Conservation (phyloP, 148 eudicot genomes). For the Agrostemma githago region DNA sequence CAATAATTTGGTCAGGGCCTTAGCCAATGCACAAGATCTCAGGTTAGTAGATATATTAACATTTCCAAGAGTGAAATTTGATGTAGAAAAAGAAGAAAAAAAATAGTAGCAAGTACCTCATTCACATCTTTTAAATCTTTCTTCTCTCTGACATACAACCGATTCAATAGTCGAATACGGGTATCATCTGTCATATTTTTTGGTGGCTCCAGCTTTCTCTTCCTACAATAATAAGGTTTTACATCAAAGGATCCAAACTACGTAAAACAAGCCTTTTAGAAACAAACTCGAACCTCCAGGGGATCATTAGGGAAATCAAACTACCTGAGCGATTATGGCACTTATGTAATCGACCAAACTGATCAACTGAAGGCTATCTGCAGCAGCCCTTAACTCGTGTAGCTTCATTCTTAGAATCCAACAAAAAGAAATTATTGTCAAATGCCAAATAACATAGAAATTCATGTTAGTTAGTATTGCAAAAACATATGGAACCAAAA, state of each 20-base stretch:
- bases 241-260: conserved; percentile 12
- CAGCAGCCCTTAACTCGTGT: conserved; percentile 40
- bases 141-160: conserved; percentile 76
- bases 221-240: conserved; percentile 42
- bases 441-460: conserved; percentile 24
- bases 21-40: neutral
- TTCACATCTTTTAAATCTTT: conserved; percentile 60
- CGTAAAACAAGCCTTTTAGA: conserved; percentile 4
- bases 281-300: neutral
- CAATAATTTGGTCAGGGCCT: too few species aligned
- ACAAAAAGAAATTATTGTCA: conserved; percentile 56
- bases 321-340: too few species aligned
- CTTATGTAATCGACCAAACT: too few species aligned
- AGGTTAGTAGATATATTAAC: neutral
- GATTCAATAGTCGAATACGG: conserved; percentile 18
- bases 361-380: too few species aligned
- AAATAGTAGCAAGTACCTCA: conserved; percentile 39
- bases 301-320: too few species aligned
- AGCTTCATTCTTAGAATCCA: conserved; percentile 58
- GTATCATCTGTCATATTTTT: conserved; percentile 73
- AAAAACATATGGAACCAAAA: neutral
- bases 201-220: conserved; percentile 74
- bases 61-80: neutral
- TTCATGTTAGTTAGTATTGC: neutral
- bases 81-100: neutral